Evolutionary conservation across 805 yeast species (phyloP), one percentile per base, ranked within the genome.

Genomic region (Monosporozyma siamensis): DNA sequence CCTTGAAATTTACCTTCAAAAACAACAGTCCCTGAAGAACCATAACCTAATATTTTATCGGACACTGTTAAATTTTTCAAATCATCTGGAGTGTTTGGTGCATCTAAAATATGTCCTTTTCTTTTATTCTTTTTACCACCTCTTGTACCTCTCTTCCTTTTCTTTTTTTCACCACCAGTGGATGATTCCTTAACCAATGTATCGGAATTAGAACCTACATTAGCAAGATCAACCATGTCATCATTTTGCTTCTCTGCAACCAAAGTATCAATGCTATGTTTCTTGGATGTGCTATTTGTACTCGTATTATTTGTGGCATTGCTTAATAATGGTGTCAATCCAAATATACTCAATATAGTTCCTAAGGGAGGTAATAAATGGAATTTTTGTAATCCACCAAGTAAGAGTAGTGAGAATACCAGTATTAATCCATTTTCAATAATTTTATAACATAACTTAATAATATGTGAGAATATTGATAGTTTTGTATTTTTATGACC

Each of bases 1-100:
- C 78, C 81, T 56, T 90, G 96, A 65, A 89, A 92, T 4, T 77
- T 74, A 0, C 98, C 98, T 56, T 81, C 78, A 57, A 78, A 87
- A 1, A 92, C 98, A 23, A 90, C 87, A 0, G 98, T 92, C 22
- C 98, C 98, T 52, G 89, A 95, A 1, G 96, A 86, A 1, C 98
- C 98, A 59, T 86, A 87, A 1, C 98, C 98, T 40, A 92, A 65
- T n/a, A 88, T 73, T 23, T 72, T 76, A 48, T 82, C 82, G 0
- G 94, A 76, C 3, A 90, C 74, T 0, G 71, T 66, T 48, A 86
- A 61, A 44, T 74, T 78, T 41, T 71, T 75, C 40, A 72, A 66
- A 30, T 21, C 15, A 18, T 32, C 35, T 32, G 35, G 23, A 10
- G 23, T 14, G 14, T 17, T 35, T 21, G 22, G 22, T 11, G 15